Evolutionary conservation across 352 stramenopile species (phyloP), one percentile per base, ranked within the genome.

Genomic region (Globisporangium mamillatum): DNA sequence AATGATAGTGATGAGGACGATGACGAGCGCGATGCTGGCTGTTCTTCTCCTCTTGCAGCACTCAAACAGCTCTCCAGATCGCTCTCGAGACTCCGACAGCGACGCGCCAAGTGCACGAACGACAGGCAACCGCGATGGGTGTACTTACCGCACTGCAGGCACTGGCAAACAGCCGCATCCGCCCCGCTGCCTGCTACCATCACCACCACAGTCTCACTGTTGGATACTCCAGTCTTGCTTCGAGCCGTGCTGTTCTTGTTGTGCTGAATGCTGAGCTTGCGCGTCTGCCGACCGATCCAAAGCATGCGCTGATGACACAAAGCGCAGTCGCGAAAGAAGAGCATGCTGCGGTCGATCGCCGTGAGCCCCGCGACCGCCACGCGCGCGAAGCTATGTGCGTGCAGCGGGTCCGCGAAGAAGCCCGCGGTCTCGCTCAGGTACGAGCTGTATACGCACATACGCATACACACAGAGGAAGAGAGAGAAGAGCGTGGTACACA

Each of bases 251-350:
- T 29, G 44, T 25, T 22, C 4, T 58, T 52, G 34, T 4, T 44
- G 22, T 22, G 20, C 24, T 53, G 27, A 54, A 34, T 55, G 44
- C 53, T 55, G 27, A 48, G 38, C 29, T 32, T 14, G 54, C 44
- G 18, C 68, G 50, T 10, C 52, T 46, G 38, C 69, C 66, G 50
- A 7, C 69, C 68, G 48, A 89, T 67, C 18, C 71, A 67, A 36
- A 89, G 69, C 29, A 86, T 66, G 29, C 80, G 82, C 67, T 89
- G 73, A 5, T 74, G 66, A 58, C 82, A 91, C 29, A 84, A 69
- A 52, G 77, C 66, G 68, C 82, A 91, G 58, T 89, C 80, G 44
- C 79, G 80, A 68, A 89, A 89, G 61, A 88, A 87, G 55, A 91
- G 74, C 25, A 82, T 65, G 60, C 80, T 87, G 65, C 77, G 82